These are phyloP conservation scores for Pontederia paniculata DNA, from an alignment of 176 grass and related monocot genomes.

Conservation along the genomic window DNA sequence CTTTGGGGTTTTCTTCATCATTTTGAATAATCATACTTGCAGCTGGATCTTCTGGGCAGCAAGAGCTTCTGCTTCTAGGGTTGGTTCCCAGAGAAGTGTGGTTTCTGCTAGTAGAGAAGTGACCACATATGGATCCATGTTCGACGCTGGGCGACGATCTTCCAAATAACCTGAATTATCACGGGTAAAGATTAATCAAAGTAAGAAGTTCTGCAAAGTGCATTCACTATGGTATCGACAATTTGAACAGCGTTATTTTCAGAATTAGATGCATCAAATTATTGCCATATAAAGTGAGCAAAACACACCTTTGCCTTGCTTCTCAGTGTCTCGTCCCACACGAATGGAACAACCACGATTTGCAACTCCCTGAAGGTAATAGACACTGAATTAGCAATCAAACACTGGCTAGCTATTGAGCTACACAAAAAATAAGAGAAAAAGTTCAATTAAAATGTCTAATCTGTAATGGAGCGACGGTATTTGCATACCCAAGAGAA, in stretches of 20 bases:
- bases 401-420: neutral
- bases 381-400: neutral
- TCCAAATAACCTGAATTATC: conserved; percentile 63
- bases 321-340: conserved; percentile 85
- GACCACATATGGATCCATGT: conserved; percentile 95
- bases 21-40: conserved; percentile 38
- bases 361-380: conserved; percentile 68
- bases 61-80: conserved; percentile 65
- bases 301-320: conserved; percentile 74
- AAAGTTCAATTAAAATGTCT: conserved; percentile 1
- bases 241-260: conserved; percentile 2
- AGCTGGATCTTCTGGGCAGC: conserved; percentile 79
- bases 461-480: no score
- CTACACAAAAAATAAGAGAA: conserved; percentile 1
- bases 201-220: neutral
- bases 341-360: conserved; percentile 96
- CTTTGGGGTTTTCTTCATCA: no score
- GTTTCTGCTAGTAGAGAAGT: conserved; percentile 76
- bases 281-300: neutral
- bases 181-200: neutral
- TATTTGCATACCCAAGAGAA: conserved; percentile 80
- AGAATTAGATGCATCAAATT: neutral
- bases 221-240: neutral
- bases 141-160: conserved; percentile 89
- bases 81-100: conserved; percentile 80